Evolutionary conservation across 352 stramenopile genomes (phyloP).

Genomic region (Pythium phragmitis): DNA sequence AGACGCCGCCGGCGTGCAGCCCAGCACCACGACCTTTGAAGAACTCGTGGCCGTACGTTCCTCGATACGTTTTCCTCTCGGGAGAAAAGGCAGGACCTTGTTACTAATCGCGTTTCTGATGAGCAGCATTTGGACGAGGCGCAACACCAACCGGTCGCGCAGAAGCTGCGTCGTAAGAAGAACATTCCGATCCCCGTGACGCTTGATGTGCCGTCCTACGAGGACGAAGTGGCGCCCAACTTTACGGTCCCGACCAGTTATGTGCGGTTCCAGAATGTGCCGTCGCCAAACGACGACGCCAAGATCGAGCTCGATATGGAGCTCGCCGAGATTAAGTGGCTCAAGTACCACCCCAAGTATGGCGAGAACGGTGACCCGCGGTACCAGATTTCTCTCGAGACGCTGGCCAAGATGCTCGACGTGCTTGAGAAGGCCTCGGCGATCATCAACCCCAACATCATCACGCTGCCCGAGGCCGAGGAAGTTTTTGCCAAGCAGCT

Average conservation of each 20-base stretch:
- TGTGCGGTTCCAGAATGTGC: slow-evolving; percentile 77
- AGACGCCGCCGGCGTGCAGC: slow-evolving; percentile 37
- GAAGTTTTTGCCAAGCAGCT: slow-evolving; percentile 72
- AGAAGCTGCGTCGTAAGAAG: slow-evolving; percentile 68
- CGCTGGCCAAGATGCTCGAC: slow-evolving; percentile 83
- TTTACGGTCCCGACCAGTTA: slow-evolving; percentile 81
- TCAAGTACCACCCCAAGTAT: slow-evolving; percentile 80
- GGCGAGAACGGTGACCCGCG: slow-evolving; percentile 75
- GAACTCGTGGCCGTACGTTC: slow-evolving; percentile 66
- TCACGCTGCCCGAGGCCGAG: slow-evolving; percentile 72
- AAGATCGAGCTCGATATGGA: slow-evolving; percentile 77
- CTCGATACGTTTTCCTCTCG: neutral
- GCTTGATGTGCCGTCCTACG: slow-evolving; percentile 61
- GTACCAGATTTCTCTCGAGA: slow-evolving; percentile 68
- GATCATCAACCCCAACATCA: slow-evolving; percentile 72
- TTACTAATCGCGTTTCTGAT: no score
- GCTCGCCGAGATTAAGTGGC: slow-evolving; percentile 87
- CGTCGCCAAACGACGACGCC: slow-evolving; percentile 38
- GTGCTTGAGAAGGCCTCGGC: slow-evolving; percentile 83
- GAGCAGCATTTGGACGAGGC: slow-evolving; percentile 54
- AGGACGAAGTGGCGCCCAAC: slow-evolving; percentile 59
- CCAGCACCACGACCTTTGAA: slow-evolving; percentile 49
- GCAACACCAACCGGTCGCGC: slow-evolving; percentile 37
- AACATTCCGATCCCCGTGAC: slow-evolving; percentile 88
- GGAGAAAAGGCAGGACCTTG: neutral